Evolutionary conservation across 345 rosid genomes (phyloP).

Genomic region (Trapa incisa): DNA sequence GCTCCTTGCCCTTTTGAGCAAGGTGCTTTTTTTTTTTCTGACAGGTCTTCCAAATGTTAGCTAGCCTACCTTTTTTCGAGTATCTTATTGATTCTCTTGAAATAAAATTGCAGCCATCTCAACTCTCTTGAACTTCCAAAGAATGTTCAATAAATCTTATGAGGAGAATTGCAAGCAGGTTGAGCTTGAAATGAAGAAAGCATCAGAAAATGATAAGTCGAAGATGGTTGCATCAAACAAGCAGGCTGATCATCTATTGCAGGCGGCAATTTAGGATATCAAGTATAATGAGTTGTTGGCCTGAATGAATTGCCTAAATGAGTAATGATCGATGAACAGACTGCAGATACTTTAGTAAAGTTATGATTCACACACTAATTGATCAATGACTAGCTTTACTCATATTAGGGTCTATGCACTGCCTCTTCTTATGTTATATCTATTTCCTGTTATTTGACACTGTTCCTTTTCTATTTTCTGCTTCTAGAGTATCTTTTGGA

Average conservation of each 20-base stretch:
- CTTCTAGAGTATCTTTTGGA: not conserved
- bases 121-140: conserved; percentile 63
- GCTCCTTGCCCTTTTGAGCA: conserved; percentile 84
- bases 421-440: not conserved
- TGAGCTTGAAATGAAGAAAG: conserved; percentile 59
- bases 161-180: conserved; percentile 69
- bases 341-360: conserved; percentile 1
- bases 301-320: not conserved
- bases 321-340: not conserved
- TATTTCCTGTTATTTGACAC: not conserved
- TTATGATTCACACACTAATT: not conserved
- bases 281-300: not conserved
- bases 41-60: not conserved
- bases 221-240: conserved; percentile 24
- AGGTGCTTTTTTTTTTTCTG: conserved; percentile 21
- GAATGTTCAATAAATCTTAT: conserved; percentile 65
- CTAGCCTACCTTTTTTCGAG: not conserved
- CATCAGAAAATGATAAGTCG: conserved; percentile 33
- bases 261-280: conserved; percentile 13
- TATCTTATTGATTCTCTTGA: not conserved
- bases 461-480: not conserved
- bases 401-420: not conserved
- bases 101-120: conserved; percentile 45
- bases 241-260: conserved; percentile 19
- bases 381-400: not conserved